Conservation (phyloP, 2,329 filamentous ascomycete species). For the Beauveria caledonica region DNA sequence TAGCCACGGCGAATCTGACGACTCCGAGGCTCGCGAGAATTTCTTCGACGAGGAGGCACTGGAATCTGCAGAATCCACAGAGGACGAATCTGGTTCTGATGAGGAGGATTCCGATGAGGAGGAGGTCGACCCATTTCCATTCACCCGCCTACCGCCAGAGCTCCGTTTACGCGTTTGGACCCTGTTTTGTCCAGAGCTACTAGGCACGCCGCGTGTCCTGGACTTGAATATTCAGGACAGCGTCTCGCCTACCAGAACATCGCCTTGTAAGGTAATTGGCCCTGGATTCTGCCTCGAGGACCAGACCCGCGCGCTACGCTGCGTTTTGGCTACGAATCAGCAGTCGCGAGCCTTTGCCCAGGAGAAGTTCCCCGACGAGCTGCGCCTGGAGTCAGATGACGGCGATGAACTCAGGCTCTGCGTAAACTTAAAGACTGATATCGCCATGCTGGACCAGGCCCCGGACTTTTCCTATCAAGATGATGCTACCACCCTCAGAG, state of each 20-base stretch:
- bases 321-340: constrained; percentile 25
- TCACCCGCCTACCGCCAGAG: constrained; percentile 25
- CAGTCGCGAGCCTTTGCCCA: constrained; percentile 29
- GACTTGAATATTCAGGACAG: constrained; percentile 18
- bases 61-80: constrained; percentile 1
- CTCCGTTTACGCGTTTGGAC: constrained; percentile 27
- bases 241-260: constrained; percentile 5
- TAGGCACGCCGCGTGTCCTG: constrained; percentile 20
- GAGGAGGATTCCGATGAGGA: constrained; percentile 3
- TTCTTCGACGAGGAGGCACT: constrained; percentile 9
- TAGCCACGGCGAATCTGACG: not conserved
- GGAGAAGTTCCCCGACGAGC: constrained; percentile 23
- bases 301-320: constrained; percentile 22
- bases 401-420: constrained; percentile 19
- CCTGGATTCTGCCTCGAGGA: constrained; percentile 19
- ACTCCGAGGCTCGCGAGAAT: not conserved
- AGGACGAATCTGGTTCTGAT: not conserved
- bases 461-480: constrained; percentile 1
- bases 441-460: constrained; percentile 19
- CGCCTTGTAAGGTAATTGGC: constrained; percentile 12
- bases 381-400: constrained; percentile 20
- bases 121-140: constrained; percentile 18
- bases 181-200: constrained; percentile 23
- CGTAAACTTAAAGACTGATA: constrained; percentile 25
- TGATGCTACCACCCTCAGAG: constrained; percentile 1